Evolutionary conservation across 352 stramenopile genomes (phyloP).

Genomic region (Globisporangium ultimum): DNA sequence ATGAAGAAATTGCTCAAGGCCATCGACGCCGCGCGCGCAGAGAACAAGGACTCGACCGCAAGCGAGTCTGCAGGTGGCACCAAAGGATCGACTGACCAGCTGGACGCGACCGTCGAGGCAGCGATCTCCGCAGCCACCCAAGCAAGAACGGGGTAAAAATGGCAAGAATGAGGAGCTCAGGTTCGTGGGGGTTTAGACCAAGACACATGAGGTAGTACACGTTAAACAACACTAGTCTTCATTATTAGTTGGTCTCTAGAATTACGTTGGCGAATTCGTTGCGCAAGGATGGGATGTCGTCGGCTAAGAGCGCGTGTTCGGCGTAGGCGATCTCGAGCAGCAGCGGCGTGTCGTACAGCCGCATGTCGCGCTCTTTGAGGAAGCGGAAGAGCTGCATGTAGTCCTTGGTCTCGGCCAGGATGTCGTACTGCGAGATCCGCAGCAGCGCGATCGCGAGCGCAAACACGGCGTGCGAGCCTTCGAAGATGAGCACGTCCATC

Average conservation of each 20-base stretch:
- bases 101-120: slow-evolving; percentile 52
- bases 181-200: not conserved
- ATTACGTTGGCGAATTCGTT: not conserved
- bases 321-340: slow-evolving; percentile 54
- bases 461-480: slow-evolving; percentile 51
- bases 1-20: slow-evolving; percentile 89
- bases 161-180: too few relatives aligned
- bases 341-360: slow-evolving; percentile 55
- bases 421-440: slow-evolving; percentile 46
- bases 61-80: slow-evolving; percentile 15
- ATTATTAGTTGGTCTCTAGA: not conserved
- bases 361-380: slow-evolving; percentile 53
- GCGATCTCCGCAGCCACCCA: slow-evolving; percentile 64
- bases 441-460: slow-evolving; percentile 51
- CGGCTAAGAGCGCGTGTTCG: slow-evolving; percentile 38
- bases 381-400: slow-evolving; percentile 68
- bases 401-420: slow-evolving; percentile 52
- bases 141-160: slow-evolving; percentile 11
- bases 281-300: slow-evolving; percentile 20
- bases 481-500: slow-evolving; percentile 56
- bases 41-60: slow-evolving; percentile 15
- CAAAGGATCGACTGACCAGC: slow-evolving; percentile 16
- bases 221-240: slow-evolving; percentile 6
- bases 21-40: slow-evolving; percentile 40
- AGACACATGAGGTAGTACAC: not conserved